These are phyloP conservation scores for Penicillium aurantiogriseum DNA, from an alignment of 2,329 filamentous ascomycete genomes.

Conservation along the genomic window DNA sequence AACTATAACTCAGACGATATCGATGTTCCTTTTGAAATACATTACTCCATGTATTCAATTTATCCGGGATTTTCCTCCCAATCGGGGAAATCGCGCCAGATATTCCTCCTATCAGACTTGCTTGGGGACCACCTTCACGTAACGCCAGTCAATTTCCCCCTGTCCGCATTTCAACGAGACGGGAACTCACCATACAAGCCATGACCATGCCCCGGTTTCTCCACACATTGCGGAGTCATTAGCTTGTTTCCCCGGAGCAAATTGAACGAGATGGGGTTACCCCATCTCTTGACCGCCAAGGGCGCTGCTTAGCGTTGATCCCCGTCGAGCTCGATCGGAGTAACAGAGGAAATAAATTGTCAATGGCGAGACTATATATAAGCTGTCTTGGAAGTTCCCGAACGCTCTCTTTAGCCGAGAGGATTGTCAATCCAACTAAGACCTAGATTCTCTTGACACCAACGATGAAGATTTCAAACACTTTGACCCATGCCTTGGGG, in stretches of 20 bases:
- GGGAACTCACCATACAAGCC: background rate
- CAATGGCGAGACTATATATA: background rate
- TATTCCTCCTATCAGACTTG: constrained; percentile 22
- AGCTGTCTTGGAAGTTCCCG: background rate
- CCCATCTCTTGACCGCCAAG: constrained; percentile 1
- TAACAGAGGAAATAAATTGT: background rate
- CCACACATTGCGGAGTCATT: constrained; percentile 11
- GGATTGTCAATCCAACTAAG: background rate
- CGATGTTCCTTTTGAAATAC: background rate
- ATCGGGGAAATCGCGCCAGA: constrained; percentile 16
- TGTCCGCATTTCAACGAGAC: constrained; percentile 2
- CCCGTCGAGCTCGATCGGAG: background rate
- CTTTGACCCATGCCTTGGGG: constrained; percentile 23
- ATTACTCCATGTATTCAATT: background rate
- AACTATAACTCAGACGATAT: too few species aligned
- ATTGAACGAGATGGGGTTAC: constrained; percentile 1
- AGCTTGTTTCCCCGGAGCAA: constrained; percentile 21
- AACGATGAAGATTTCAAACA: constrained; percentile 28
- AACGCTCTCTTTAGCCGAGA: background rate
- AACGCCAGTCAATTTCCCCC: constrained; percentile 11
- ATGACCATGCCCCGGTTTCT: constrained; percentile 2
- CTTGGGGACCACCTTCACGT: background rate
- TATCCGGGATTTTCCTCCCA: constrained; percentile 25
- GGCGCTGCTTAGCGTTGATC: constrained; percentile 6
- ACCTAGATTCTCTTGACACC: background rate